Base-by-base conservation (phyloP, 306 rosid species). In the Vachellia pachyceras region DNA sequence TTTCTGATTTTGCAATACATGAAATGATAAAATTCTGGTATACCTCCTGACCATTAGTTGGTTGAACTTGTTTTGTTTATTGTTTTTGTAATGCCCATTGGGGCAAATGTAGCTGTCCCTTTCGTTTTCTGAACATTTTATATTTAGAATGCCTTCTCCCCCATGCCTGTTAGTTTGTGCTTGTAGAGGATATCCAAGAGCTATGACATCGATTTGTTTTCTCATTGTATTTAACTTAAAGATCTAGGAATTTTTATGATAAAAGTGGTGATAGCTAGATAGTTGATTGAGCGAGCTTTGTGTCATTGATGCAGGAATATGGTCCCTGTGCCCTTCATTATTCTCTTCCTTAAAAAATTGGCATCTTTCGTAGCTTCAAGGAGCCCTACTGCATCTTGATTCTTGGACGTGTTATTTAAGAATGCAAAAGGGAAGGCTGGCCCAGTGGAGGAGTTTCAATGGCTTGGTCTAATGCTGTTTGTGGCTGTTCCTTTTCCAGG, bases 401-500 rank as follows among this genome's bases (percentile, higher is more conserved):
- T 91, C 83, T 90, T 92, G 3, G 88, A 91, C 82, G 41, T 88
- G 85, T 73, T 95, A 68, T 93, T 95, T 75, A 68, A 84, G 89
- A 89, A 88, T 69, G 94, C 97, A 29, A 95, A 95, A 87, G 84
- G 73, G 82, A 95, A 95, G 83, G 97, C 95, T 13, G 95, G 91
- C 33, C 97, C 97, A 3, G 92, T 92, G 52, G 91, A 95, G 85
- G 97, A 95, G 92, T 95, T 95, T 83, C 97, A 92, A 80, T 95
- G 99, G 99, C 95, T 92, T 58, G 97, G 99, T 74, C 88, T 92
- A 23, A 92, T 95, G 97, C 79, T 93, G 77, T 95, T 95, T 79
- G 99, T n/a, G n/a, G n/a, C n/a, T n/a, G n/a, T n/a, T n/a, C n/a
- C n/a, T n/a, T n/a, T n/a, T n/a, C n/a, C n/a, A 92, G 97, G 99